Conservation (phyloP, 306 rosid genomes). For the Mimosa bimucronata region DNA sequence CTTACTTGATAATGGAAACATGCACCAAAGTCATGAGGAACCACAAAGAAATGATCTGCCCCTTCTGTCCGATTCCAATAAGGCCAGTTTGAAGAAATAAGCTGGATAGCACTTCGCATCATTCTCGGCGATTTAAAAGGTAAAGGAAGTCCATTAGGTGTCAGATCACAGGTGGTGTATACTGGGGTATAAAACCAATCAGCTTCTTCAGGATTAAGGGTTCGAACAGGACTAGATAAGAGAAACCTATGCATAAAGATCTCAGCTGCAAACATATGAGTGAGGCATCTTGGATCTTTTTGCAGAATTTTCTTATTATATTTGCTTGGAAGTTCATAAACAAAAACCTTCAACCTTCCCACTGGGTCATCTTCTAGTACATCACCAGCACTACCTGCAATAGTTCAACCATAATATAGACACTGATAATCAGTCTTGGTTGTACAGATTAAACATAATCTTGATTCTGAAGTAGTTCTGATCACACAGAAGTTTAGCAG, state of each 20-base stretch:
- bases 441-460: conserved; percentile 2
- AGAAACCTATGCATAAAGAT: conserved; percentile 95
- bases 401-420: conserved; percentile 32
- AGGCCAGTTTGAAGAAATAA: conserved; percentile 97
- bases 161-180: conserved; percentile 91
- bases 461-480: conserved; percentile 19
- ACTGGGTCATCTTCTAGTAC: conserved; percentile 97
- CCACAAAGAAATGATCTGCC: conserved; percentile 93
- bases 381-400: conserved; percentile 96
- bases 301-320: conserved; percentile 95
- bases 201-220: conserved; percentile 96
- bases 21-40: conserved; percentile 98
- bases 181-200: conserved; percentile 99
- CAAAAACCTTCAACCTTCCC: conserved; percentile 97
- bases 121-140: conserved; percentile 96
- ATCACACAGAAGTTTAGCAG: background rate
- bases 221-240: conserved; percentile 87
- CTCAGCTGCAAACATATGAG: conserved; percentile 98
- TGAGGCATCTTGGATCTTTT: conserved; percentile 90
- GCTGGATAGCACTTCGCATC: conserved; percentile 98
- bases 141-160: conserved; percentile 96
- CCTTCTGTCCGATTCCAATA: conserved; percentile 95
- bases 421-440: conserved; percentile 10
- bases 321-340: conserved; percentile 97
- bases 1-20: conserved; percentile 96